A percentile compares a stretch with the other conserved stretches of the same genome.
phyloP scores from a whole-genome alignment of 305 asterid genomes.

The Solanum hybrid region DNA sequence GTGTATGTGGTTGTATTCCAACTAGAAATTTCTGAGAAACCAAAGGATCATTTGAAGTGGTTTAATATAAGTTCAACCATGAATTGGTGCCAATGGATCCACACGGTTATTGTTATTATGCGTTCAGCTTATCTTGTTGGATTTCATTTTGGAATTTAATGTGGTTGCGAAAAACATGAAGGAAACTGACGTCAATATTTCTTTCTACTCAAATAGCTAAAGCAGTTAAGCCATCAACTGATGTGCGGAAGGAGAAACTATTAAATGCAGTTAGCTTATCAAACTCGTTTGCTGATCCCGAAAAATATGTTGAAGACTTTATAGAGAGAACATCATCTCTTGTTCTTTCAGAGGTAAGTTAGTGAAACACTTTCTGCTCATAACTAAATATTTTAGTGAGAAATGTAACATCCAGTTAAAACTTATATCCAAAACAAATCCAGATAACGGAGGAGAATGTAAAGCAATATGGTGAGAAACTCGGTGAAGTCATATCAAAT shows the following conservation, averaged over 20 bases:
- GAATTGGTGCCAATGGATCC: neutral
- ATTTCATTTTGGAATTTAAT: neutral
- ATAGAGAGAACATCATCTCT: slow-evolving; percentile 45
- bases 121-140: neutral
- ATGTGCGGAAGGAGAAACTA: slow-evolving; percentile 38
- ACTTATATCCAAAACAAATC: neutral
- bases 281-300: slow-evolving; percentile 45
- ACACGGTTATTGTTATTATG: neutral
- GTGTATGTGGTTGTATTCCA: neutral
- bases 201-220: slow-evolving; percentile 23
- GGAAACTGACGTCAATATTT: neutral
- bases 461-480: slow-evolving; percentile 39
- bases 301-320: slow-evolving; percentile 66
- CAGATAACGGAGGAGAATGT: slow-evolving; percentile 42
- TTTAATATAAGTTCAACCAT: neutral
- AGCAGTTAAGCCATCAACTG: slow-evolving; percentile 37
- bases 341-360: slow-evolving; percentile 57
- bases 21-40: neutral
- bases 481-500: slow-evolving; percentile 29
- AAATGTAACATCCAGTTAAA: neutral
- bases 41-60: neutral
- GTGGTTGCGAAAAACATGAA: neutral
- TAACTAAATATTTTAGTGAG: neutral
- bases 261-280: slow-evolving; percentile 12
- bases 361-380: neutral